A percentile compares a stretch with the other conserved stretches of the same genome.
phyloP scores from a whole-genome alignment of 2,329 filamentous ascomycete species.

The Nannizzia gypsea region DNA sequence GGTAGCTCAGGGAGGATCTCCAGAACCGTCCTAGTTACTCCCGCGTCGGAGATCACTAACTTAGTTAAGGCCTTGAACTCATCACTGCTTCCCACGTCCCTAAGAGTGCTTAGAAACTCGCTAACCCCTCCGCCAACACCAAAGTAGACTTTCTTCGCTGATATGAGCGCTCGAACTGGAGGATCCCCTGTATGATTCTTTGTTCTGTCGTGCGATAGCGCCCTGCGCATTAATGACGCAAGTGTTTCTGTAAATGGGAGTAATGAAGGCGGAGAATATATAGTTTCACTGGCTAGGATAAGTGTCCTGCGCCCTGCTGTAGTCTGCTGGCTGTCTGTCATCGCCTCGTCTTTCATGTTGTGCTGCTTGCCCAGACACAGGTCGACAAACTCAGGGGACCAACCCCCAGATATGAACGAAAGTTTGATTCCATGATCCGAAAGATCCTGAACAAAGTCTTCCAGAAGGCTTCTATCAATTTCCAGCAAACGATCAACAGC shows the following conservation, averaged over 20 bases:
- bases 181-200: conserved; percentile 9
- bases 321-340: conserved; percentile 14
- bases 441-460: conserved; percentile 37
- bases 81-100: conserved; percentile 14
- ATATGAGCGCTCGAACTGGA: conserved; percentile 42
- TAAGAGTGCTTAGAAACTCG: conserved; percentile 38
- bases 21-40: conserved; percentile 35
- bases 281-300: conserved; percentile 52
- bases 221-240: conserved; percentile 37
- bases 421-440: conserved; percentile 34
- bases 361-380: conserved; percentile 24
- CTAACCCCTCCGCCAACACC: conserved; percentile 55
- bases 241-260: conserved; percentile 45
- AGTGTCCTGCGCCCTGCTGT: conserved; percentile 29
- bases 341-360: conserved; percentile 9
- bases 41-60: conserved; percentile 30
- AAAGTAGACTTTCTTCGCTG: conserved; percentile 55
- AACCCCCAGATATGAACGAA: conserved; percentile 48
- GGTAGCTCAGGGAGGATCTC: conserved; percentile 19
- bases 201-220: background rate
- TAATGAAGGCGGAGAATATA: conserved; percentile 48
- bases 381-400: conserved; percentile 40
- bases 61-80: conserved; percentile 21
- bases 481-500: conserved; percentile 29
- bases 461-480: conserved; percentile 37